phyloP scores from a whole-genome alignment of 2,329 filamentous ascomycete genomes.

The Dactylonectria macrodidyma region DNA sequence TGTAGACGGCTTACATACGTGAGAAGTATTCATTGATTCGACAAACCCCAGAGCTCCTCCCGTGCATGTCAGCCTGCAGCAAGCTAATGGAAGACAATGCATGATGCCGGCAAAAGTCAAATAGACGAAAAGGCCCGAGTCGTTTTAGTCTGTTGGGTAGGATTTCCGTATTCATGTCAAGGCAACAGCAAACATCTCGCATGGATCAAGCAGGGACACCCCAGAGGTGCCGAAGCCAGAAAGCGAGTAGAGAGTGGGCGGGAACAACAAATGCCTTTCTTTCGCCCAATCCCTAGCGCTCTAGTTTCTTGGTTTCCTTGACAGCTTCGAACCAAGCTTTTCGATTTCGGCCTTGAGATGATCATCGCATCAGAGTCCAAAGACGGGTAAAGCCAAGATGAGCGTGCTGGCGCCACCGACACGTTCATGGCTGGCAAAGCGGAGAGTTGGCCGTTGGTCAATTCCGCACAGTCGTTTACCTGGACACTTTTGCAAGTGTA shows the following conservation, averaged over 20 bases:
- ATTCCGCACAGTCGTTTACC: slow-evolving; percentile 8
- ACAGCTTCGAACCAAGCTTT: background rate
- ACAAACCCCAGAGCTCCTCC: background rate
- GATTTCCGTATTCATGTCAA: background rate
- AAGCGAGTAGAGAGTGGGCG: no score
- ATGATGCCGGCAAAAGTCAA: background rate
- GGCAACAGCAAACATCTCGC: slow-evolving; percentile 3
- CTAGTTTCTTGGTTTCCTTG: background rate
- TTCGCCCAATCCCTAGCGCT: no score
- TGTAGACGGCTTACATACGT: background rate
- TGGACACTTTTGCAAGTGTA: background rate
- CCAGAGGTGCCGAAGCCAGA: slow-evolving; percentile 9
- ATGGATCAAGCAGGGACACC: background rate
- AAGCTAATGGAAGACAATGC: background rate
- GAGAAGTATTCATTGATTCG: background rate
- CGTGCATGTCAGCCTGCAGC: background rate
- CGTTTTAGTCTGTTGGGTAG: slow-evolving; percentile 2
- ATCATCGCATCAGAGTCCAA: background rate
- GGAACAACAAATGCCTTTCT: background rate
- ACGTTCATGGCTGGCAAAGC: slow-evolving; percentile 25
- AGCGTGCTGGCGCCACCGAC: slow-evolving; percentile 38
- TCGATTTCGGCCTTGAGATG: background rate
- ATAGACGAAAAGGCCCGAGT: background rate
- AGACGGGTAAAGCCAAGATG: slow-evolving; percentile 27
- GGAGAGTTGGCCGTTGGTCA: slow-evolving; percentile 7